These are phyloP conservation scores for Saprolegnia diclina DNA, from an alignment of 352 stramenopile genomes.

Conservation along the genomic window DNA sequence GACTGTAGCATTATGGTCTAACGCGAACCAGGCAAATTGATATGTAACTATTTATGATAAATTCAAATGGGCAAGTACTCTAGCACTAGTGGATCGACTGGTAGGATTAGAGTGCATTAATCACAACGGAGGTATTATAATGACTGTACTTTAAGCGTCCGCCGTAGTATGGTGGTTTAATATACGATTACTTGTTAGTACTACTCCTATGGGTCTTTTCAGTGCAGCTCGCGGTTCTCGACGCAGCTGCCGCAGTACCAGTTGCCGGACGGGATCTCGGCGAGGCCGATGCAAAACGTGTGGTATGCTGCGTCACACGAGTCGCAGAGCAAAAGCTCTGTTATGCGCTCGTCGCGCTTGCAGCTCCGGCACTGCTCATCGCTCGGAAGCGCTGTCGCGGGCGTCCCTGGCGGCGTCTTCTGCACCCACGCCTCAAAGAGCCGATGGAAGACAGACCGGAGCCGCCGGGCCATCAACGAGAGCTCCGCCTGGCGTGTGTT, in stretches of 20 bases:
- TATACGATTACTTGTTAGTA: too few species aligned
- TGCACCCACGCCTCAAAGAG: slow-evolving; percentile 75
- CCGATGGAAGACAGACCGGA: slow-evolving; percentile 69
- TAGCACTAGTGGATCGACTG: too few species aligned
- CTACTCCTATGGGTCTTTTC: too few species aligned
- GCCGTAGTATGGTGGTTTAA: too few species aligned
- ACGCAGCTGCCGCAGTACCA: slow-evolving; percentile 74
- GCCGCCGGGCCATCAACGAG: slow-evolving; percentile 64
- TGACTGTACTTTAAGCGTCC: too few species aligned
- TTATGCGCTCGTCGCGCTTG: slow-evolving; percentile 49
- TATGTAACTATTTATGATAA: too few species aligned
- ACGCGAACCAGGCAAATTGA: too few species aligned
- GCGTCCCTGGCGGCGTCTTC: slow-evolving; percentile 45
- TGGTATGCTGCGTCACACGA: slow-evolving; percentile 82
- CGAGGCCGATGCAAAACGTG: slow-evolving; percentile 65
- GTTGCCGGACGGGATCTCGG: slow-evolving; percentile 56
- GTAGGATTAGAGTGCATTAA: too few species aligned
- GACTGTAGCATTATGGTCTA: too few species aligned
- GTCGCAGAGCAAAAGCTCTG: slow-evolving; percentile 79
- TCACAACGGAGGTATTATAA: too few species aligned
- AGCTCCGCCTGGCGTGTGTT: slow-evolving; percentile 76
- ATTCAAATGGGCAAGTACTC: too few species aligned
- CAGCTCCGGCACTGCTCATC: slow-evolving; percentile 72
- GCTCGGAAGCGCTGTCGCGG: slow-evolving; percentile 42
- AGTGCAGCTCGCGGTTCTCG: slow-evolving; percentile 24